These are phyloP conservation scores for Picochlorum sp. DNA, from an alignment of 139 green algal species.

Conservation along the genomic window DNA sequence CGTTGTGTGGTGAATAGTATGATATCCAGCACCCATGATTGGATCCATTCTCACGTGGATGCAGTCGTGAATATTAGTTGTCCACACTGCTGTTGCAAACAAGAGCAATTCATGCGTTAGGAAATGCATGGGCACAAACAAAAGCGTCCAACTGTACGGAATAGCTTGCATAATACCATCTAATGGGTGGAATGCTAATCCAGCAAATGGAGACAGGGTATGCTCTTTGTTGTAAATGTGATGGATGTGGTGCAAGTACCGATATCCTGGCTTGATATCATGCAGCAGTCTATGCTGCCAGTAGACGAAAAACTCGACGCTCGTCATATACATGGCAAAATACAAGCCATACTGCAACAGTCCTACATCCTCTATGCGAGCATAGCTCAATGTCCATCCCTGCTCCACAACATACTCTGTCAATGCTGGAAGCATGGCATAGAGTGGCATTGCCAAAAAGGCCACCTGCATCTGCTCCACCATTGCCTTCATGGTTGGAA, in stretches of 20 bases:
- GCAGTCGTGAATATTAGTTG: conserved; percentile 94
- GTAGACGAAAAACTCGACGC: conserved; percentile 91
- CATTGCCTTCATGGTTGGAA: conserved; percentile 47
- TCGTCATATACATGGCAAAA: conserved; percentile 80
- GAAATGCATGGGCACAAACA: conserved; percentile 84
- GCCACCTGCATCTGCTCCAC: conserved; percentile 76
- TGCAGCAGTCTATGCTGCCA: conserved; percentile 89
- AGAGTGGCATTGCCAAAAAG: conserved; percentile 70
- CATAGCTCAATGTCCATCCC: conserved; percentile 77
- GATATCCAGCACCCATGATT: conserved; percentile 92
- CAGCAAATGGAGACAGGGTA: conserved; percentile 91
- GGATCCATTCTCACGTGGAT: conserved; percentile 63
- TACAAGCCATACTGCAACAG: conserved; percentile 52
- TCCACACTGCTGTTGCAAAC: conserved; percentile 89
- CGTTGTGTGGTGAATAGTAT: conserved; percentile 92
- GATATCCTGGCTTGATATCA: conserved; percentile 51
- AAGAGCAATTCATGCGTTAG: conserved; percentile 88
- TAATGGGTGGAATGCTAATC: conserved; percentile 86
- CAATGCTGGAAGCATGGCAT: conserved; percentile 68
- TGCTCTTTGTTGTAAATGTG: conserved; percentile 99
- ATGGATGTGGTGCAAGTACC: conserved; percentile 72
- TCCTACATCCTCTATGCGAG: conserved; percentile 52
- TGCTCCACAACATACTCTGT: conserved; percentile 68
- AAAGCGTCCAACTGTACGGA: conserved; percentile 74
- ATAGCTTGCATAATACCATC: conserved; percentile 79